Percentiles rank a stretch among this genome's conserved stretches.
phyloP scores from a whole-genome alignment of 2,329 filamentous ascomycete species.

The Sporothrix inflata region DNA sequence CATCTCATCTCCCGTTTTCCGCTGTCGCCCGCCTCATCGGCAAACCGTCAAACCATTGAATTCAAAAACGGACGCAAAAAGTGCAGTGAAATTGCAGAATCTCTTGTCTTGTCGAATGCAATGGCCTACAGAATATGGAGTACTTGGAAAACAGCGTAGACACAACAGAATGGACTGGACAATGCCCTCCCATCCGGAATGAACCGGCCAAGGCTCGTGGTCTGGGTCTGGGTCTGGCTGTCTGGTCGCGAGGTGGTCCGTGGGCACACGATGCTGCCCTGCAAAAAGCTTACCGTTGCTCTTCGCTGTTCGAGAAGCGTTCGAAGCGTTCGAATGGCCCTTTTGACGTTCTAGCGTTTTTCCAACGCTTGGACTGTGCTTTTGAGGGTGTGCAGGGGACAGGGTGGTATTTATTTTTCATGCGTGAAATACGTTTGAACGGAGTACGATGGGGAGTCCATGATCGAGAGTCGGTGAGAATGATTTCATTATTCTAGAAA shows the following conservation, averaged over 20 bases:
- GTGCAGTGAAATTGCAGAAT: neutral
- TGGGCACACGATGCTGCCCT: neutral
- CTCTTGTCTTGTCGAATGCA: too few relatives aligned
- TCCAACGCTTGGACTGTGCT: slow-evolving; percentile 8
- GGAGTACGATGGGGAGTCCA: neutral
- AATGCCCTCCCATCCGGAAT: too few relatives aligned
- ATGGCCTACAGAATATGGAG: too few relatives aligned
- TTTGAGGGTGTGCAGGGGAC: neutral
- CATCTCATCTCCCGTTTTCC: neutral
- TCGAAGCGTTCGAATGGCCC: neutral
- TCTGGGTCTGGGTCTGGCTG: neutral
- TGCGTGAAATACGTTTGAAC: neutral
- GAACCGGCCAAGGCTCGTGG: neutral
- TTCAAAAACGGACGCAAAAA: neutral
- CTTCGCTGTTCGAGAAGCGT: neutral
- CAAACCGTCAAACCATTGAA: neutral
- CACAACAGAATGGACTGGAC: too few relatives aligned
- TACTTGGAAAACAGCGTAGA: too few relatives aligned
- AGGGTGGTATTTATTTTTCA: neutral
- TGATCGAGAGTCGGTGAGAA: neutral
- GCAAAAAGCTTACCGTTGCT: neutral
- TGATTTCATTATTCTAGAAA: neutral
- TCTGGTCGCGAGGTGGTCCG: slow-evolving; percentile 11
- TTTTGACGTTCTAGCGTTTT: neutral
- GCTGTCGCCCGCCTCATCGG: neutral